Conservation (phyloP, 2,329 filamentous ascomycete genomes). For the Hymenoscyphus occultus region DNA sequence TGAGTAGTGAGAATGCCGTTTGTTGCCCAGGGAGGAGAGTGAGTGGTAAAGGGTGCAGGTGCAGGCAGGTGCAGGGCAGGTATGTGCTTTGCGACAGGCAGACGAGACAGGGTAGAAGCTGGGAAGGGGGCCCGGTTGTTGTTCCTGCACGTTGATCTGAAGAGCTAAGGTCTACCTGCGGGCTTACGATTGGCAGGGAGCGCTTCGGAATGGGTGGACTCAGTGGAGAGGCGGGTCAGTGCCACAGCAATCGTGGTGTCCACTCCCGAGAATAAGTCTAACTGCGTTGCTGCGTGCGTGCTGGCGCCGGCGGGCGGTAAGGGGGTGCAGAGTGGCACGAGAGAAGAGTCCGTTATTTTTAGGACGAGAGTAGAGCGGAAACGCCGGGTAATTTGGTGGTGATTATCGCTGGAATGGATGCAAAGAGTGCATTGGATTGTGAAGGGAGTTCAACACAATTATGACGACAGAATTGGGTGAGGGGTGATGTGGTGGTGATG, state of each 20-base stretch:
- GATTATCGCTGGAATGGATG: neutral
- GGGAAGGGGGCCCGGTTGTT: slow-evolving; percentile 23
- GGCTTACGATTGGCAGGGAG: slow-evolving; percentile 26
- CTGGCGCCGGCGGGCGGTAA: slow-evolving; percentile 15
- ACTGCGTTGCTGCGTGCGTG: neutral
- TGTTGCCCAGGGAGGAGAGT: slow-evolving; percentile 6
- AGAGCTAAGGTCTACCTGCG: slow-evolving; percentile 22
- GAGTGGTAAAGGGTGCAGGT: neutral
- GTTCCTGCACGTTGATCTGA: slow-evolving; percentile 36
- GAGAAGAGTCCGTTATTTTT: slow-evolving; percentile 19
- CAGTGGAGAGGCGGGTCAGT: slow-evolving; percentile 23
- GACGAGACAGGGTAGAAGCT: neutral
- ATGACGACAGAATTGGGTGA: neutral
- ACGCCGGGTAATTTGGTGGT: neutral
- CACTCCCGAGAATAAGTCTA: neutral
- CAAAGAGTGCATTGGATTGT: neutral
- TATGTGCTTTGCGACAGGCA: slow-evolving; percentile 25
- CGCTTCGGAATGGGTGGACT: slow-evolving; percentile 32
- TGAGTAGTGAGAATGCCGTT: neutral
- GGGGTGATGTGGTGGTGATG: too few species aligned
- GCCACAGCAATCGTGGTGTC: slow-evolving; percentile 2
- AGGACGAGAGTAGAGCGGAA: slow-evolving; percentile 8
- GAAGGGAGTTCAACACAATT: neutral
- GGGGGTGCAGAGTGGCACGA: slow-evolving; percentile 7
- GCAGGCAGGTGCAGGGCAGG: neutral